Conservation (phyloP, 2,329 filamentous ascomycete species). For the Penicillium polonicum region DNA sequence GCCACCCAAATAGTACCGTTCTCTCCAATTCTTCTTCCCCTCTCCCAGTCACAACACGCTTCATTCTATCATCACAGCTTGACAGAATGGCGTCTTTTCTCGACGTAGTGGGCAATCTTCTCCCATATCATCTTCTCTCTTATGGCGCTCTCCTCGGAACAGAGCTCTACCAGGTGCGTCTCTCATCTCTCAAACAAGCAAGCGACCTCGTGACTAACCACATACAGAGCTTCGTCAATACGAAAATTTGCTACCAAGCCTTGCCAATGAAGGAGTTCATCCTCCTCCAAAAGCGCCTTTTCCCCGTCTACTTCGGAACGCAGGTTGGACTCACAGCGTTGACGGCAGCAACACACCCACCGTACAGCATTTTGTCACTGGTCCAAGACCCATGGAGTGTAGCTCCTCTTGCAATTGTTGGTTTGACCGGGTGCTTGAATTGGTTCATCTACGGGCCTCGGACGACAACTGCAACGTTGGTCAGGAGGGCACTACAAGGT, state of each 20-base stretch:
- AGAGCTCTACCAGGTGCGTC: constrained; percentile 36
- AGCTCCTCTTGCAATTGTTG: constrained; percentile 32
- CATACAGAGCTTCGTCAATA: constrained; percentile 41
- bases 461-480: constrained; percentile 35
- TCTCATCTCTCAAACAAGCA: background rate
- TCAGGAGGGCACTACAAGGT: constrained; percentile 30
- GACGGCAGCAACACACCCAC: constrained; percentile 36
- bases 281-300: constrained; percentile 41
- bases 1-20: background rate
- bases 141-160: constrained; percentile 44
- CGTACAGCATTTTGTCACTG: constrained; percentile 32
- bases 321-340: constrained; percentile 39
- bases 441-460: constrained; percentile 38
- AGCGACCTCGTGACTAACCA: background rate
- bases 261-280: constrained; percentile 42
- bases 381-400: constrained; percentile 21
- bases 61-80: background rate
- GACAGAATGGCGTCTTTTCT: constrained; percentile 15
- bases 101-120: constrained; percentile 16
- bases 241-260: constrained; percentile 38
- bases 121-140: constrained; percentile 39
- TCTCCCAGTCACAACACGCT: background rate
- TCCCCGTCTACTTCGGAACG: constrained; percentile 42
- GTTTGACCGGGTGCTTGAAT: constrained; percentile 37
- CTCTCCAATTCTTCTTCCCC: background rate